These are phyloP conservation scores for Thermothielavioides terrestris DNA, from an alignment of 495 filamentous ascomycete species.

Conservation along the genomic window DNA sequence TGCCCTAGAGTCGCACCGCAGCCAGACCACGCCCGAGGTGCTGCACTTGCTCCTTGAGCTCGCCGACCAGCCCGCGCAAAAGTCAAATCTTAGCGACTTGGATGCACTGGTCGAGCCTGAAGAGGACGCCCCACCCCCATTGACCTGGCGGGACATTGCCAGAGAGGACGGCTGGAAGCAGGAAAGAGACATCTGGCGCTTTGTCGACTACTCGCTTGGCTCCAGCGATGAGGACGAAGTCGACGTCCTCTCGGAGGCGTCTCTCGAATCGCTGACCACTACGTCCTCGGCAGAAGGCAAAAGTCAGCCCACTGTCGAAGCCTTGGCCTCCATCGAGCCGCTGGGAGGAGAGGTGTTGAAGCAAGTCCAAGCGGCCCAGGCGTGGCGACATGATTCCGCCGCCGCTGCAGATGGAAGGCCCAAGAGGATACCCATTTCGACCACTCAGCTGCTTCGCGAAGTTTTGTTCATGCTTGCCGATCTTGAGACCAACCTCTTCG, in stretches of 20 bases:
- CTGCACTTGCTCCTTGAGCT: conserved; percentile 73
- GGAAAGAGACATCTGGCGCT: conserved; percentile 67
- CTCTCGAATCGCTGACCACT: conserved; percentile 19
- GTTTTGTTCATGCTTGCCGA: conserved; percentile 77
- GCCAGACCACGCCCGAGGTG: conserved; percentile 65
- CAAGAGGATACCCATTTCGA: conserved; percentile 49
- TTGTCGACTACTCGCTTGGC: conserved; percentile 62
- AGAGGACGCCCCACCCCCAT: conserved; percentile 29
- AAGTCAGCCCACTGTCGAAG: conserved; percentile 28
- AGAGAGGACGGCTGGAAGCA: conserved; percentile 60
- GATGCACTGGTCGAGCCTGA: conserved; percentile 40
- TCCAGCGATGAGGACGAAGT: conserved; percentile 50
- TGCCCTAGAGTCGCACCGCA: conserved; percentile 44
- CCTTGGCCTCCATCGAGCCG: conserved; percentile 24
- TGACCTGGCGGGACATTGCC: conserved; percentile 71
- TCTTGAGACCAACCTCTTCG: conserved; percentile 65
- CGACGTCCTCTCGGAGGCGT: conserved; percentile 27
- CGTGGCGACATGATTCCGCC: conserved; percentile 44
- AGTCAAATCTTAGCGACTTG: conserved; percentile 56
- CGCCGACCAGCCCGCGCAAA: conserved; percentile 68
- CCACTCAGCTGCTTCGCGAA: conserved; percentile 69
- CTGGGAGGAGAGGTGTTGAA: conserved; percentile 36
- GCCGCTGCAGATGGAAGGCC: conserved; percentile 27
- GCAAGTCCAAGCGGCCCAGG: conserved; percentile 51
- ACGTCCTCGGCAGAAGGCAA: conserved; percentile 28